These are phyloP conservation scores for Neltuma alba DNA, from an alignment of 306 rosid species.

Conservation along the genomic window DNA sequence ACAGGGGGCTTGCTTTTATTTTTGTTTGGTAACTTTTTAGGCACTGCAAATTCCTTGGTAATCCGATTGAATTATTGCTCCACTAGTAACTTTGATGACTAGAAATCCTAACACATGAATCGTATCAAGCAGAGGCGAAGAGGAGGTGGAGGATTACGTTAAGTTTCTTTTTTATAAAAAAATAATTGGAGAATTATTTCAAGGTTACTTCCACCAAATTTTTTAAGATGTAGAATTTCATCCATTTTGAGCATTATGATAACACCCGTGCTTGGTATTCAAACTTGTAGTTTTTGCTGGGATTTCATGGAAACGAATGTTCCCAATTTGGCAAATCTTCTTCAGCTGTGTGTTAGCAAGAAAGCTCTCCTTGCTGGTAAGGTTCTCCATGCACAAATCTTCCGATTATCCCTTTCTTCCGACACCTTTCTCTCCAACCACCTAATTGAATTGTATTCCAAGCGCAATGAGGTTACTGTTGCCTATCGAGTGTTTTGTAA, in stretches of 20 bases:
- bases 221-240: not conserved
- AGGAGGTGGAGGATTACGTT: constrained; percentile 60
- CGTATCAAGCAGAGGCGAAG: constrained; percentile 67
- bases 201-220: not conserved
- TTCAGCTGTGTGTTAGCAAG: constrained; percentile 61
- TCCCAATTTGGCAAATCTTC: constrained; percentile 44
- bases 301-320: constrained; percentile 37
- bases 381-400: constrained; percentile 53
- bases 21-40: not conserved
- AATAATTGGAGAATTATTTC: not conserved
- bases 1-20: not conserved
- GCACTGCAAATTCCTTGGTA: not conserved
- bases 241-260: not conserved
- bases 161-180: constrained; percentile 13
- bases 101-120: constrained; percentile 33
- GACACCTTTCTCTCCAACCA: constrained; percentile 63
- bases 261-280: not conserved
- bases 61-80: constrained; percentile 38
- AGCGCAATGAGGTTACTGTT: constrained; percentile 40
- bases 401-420: constrained; percentile 45
- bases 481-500: constrained; percentile 55
- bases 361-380: constrained; percentile 53
- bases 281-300: not conserved
- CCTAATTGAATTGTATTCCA: constrained; percentile 63
- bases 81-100: constrained; percentile 23